Base-by-base conservation (phyloP, 2,329 filamentous ascomycete genomes). In the Emmonsia crescens region DNA sequence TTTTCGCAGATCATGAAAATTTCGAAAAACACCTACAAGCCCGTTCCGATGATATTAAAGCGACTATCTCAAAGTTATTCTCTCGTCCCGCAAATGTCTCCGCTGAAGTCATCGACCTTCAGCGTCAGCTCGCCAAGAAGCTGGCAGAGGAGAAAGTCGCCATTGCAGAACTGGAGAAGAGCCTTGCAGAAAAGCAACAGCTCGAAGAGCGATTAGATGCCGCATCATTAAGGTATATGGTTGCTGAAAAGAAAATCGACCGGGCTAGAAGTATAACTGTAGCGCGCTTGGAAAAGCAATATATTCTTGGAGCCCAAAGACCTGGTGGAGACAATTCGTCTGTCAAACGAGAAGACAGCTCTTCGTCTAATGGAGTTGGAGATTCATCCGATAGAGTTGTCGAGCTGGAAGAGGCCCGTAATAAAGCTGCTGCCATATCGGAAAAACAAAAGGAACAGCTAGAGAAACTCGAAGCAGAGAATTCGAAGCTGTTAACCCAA, bases 231-330 rank as follows among this genome's bases (percentile, higher is more conserved):
- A 85, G 94, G 66, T 97, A 96, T 71, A 90, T 97, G 79, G 89
- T 95, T 67, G 94, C 94, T 0, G 94, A 99, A 74, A 95, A 96
- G 78, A 94, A 91, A 73, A 80, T 97, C 59, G 94, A 99, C 73
- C 85, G 94, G 51, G 85, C 88, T 29, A 93, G 90, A 75, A 99
- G 94, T 71, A 79, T 86, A 19, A 91, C 96, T 62, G 91, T 96
- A 1, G 89, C 92, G 64, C 96, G 96, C 73, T 77, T 99, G 63
- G 94, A 97, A 73, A 89, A 91, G 69, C 90, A 96, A 75, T 91
- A 92, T 38, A 83, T 92, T 59, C 83, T 89, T 62, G 87, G 87
- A 62, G 84, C 83, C 16, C 74, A 76, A 51, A 58, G 74, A 68
- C 64, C 71, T 71, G 19, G 69, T 71, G 77, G 78, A 21, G 78